These are phyloP conservation scores for Silene noctiflora DNA, from an alignment of 179 eudicot species.

Conservation along the genomic window DNA sequence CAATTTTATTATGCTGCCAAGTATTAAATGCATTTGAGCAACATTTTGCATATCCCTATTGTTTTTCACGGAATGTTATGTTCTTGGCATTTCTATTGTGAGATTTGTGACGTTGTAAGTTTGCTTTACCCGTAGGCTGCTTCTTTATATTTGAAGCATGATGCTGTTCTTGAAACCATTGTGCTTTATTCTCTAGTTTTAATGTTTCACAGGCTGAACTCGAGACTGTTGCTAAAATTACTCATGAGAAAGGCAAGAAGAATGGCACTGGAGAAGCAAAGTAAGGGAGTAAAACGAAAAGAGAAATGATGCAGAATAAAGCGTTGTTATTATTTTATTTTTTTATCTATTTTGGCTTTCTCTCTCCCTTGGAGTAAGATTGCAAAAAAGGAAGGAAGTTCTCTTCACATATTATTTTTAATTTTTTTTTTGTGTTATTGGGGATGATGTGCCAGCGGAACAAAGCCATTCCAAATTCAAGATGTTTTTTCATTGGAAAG, in stretches of 20 bases:
- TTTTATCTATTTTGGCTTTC: neutral
- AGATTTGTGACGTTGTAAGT: neutral
- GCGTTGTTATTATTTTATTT: constrained; percentile 20
- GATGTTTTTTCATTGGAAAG: constrained; percentile 74
- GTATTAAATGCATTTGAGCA: neutral
- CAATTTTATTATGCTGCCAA: neutral
- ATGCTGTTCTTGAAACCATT: constrained; percentile 7
- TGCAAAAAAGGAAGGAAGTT: neutral
- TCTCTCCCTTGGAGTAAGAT: neutral
- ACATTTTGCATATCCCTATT: neutral
- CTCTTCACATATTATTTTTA: neutral
- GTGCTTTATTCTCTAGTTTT: constrained; percentile 9
- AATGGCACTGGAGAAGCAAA: constrained; percentile 76
- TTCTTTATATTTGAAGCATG: constrained; percentile 6
- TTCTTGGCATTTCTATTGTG: neutral
- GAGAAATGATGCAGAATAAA: constrained; percentile 14
- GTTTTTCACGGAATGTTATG: neutral
- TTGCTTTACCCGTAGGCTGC: constrained; percentile 10
- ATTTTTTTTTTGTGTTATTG: constrained; percentile 4
- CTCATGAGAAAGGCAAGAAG: constrained; percentile 82
- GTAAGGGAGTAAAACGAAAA: constrained; percentile 42
- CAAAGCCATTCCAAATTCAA: constrained; percentile 72
- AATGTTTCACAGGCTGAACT: constrained; percentile 60
- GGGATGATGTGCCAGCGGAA: constrained; percentile 49
- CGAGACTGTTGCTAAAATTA: constrained; percentile 88